Base-by-base conservation (phyloP, 148 eudicot genomes). In the Cornus florida region DNA sequence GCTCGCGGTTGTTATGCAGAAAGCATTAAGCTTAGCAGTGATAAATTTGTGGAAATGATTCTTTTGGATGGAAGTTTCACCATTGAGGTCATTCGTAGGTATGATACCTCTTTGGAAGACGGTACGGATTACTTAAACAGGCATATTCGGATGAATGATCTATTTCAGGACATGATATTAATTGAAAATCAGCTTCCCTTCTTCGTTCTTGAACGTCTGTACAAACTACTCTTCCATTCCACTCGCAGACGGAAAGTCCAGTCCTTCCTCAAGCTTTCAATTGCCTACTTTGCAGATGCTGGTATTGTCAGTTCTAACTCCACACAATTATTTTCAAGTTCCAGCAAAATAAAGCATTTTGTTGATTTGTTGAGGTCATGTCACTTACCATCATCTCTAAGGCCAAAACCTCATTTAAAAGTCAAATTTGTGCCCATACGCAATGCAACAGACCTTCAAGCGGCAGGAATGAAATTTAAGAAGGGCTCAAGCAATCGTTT, bases 121-220 rank as follows among this genome's bases (percentile, higher is more conserved):
- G 28, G 28, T 28, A 28, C 28, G 28, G 28, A 28, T 68, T 83
- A 31, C 69, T 70, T 72, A 73, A 28, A 71, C 48, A 77, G 64
- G 31, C 82, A 83, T 38, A 80, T 86, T 2, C 28, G 28, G 28
- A 28, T 28, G 28, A 8, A 65, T 22, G 82, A 80, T 7, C 77
- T 86, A 19, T 53, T 56, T 35, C 81, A 81, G 1, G 88, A 85
- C 33, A 14, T 86, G 32, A 67, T 75, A 57, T 67, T 86, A 23
- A 70, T 77, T 41, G 88, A 86, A 72, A 86, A 86, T 64, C 88
- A 86, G 74, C 16, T 86, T 0, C 88, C 88, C 4, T 80, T 86
- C 48, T 86, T 77, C 7, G 14, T 83, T 71, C 77, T 83, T 3
- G 83, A 69, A 67, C 73, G 73, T 31, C 53, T 86, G 17, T 84